These are phyloP conservation scores for Chaetoceros muelleri DNA, from an alignment of 108 stramenopile species.

Conservation along the genomic window DNA sequence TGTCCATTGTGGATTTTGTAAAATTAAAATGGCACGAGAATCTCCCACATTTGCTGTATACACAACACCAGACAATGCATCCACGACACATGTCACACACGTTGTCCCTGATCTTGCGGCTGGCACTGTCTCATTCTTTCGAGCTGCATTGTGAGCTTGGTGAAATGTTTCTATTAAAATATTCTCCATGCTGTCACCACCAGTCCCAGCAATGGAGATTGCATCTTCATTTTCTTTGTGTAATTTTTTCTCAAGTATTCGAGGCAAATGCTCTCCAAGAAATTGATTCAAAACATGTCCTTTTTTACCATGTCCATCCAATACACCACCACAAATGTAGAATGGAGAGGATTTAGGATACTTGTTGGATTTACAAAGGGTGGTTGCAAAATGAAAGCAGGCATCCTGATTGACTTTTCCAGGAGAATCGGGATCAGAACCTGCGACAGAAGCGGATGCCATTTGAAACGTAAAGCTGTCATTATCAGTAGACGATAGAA, in stretches of 20 bases:
- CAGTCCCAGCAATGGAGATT: not conserved
- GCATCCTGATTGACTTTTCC: slow-evolving; percentile 22
- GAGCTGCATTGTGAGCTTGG: slow-evolving; percentile 12
- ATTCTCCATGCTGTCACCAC: not conserved
- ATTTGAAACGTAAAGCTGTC: too few species aligned
- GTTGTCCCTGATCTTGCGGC: slow-evolving; percentile 18
- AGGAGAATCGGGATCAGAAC: slow-evolving; percentile 13
- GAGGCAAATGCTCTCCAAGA: slow-evolving; percentile 6
- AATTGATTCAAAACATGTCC: slow-evolving; percentile 13
- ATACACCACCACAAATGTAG: slow-evolving; percentile 8
- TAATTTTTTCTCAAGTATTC: not conserved
- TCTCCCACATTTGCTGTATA: slow-evolving; percentile 21
- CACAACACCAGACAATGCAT: not conserved
- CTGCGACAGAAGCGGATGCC: not conserved
- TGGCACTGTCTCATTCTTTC: slow-evolving; percentile 1
- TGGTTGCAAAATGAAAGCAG: slow-evolving; percentile 2
- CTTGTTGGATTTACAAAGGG: not conserved
- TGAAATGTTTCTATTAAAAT: slow-evolving; percentile 15
- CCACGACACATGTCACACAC: slow-evolving; percentile 8
- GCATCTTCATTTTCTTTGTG: too few species aligned
- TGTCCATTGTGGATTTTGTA: too few species aligned
- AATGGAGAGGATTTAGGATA: too few species aligned
- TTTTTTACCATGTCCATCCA: slow-evolving; percentile 24
- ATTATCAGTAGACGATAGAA: too few species aligned
- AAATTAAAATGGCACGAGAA: slow-evolving; percentile 6